Evolutionary conservation across 192 early-diverging fungal species (phyloP), one percentile per base, ranked within the genome.

Genomic region (Backusella sp.): DNA sequence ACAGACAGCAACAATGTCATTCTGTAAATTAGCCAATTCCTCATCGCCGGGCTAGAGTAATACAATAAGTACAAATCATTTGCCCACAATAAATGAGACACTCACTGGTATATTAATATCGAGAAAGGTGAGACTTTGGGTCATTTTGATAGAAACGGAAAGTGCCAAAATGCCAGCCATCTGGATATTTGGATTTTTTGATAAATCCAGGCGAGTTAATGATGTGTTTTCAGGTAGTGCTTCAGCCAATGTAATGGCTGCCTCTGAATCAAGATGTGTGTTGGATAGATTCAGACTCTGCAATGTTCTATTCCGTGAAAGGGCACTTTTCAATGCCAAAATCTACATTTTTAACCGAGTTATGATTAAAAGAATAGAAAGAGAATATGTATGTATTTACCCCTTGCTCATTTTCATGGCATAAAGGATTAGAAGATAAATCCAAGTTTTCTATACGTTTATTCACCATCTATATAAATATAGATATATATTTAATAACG

Each of bases 131-230:
- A 97, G 77, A 69, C 89, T 91, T 44, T 84, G 79, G 81, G 94
- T 97, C 82, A 94, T 91, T 71, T 92, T 91, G 36, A 96, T 85
- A 17, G 91, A 92, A 7, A 91, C 91, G 2, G 92, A 85, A 15
- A 97, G 82, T 6, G 95, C 95, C 86, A 96, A 91, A 14, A 94
- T 79, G 7, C 96, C 96, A 2, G 93, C 94, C 74, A 96, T 81
- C 34, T 92, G 91, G 41, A 97, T 93, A 6, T 80, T 82, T 6
- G 92, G 89, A 79, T 97, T 97, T 21, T 87, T 83, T 9, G 92
- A 91, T 36, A 97, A 80, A 76, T 96, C 92, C 75, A 97, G 86
- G 70, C 89, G 85, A 73, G 84, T 84, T 19, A 97, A 80, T 34
- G 85, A 70, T 5, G 84, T 86, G 21, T 89, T 94, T 65, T 96